A percentile compares a stretch with the other conserved stretches of the same genome.
phyloP scores from a whole-genome alignment of 129 eudicot genomes.

The Artemisia annua region DNA sequence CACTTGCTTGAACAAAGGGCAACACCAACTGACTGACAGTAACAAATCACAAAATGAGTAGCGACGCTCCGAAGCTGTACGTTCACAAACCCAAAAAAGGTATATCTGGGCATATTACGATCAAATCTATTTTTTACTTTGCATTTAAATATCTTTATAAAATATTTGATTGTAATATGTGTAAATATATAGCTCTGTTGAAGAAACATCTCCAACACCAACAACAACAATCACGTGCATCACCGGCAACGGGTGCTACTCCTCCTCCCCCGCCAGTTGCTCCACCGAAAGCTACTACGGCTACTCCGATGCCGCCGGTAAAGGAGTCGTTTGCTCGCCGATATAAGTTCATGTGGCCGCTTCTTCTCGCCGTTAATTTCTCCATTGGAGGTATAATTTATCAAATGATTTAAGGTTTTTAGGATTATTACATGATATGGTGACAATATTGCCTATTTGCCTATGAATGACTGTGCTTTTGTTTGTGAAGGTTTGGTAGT shows the following conservation, averaged over 20 bases:
- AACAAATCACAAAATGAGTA: conserved; percentile 34
- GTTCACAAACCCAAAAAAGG: conserved; percentile 74
- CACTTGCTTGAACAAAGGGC: too few relatives aligned
- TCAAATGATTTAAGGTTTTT: too few relatives aligned
- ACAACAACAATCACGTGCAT: conserved; percentile 30
- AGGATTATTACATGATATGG: too few relatives aligned
- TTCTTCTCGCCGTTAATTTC: conserved; percentile 64
- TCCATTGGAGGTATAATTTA: conserved; percentile 75
- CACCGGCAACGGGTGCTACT: not conserved
- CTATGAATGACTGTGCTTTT: too few relatives aligned
- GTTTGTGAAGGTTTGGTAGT: too few relatives aligned
- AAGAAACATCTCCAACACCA: conserved; percentile 43
- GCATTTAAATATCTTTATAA: not conserved
- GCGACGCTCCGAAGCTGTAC: conserved; percentile 59
- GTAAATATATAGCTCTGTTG: conserved; percentile 48
- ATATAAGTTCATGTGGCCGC: conserved; percentile 69
- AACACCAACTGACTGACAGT: too few relatives aligned
- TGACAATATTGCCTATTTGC: too few relatives aligned
- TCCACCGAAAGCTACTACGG: conserved; percentile 15
- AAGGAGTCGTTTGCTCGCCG: conserved; percentile 65
- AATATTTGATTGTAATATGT: conserved; percentile 1
- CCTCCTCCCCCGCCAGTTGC: conserved; percentile 26
- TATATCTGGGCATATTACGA: too few relatives aligned
- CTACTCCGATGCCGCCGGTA: conserved; percentile 44
- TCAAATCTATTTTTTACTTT: not conserved